Evolutionary conservation across 2,329 filamentous ascomycete species (phyloP), one percentile per base, ranked within the genome.

Genomic region (Setomelanomma holmii): DNA sequence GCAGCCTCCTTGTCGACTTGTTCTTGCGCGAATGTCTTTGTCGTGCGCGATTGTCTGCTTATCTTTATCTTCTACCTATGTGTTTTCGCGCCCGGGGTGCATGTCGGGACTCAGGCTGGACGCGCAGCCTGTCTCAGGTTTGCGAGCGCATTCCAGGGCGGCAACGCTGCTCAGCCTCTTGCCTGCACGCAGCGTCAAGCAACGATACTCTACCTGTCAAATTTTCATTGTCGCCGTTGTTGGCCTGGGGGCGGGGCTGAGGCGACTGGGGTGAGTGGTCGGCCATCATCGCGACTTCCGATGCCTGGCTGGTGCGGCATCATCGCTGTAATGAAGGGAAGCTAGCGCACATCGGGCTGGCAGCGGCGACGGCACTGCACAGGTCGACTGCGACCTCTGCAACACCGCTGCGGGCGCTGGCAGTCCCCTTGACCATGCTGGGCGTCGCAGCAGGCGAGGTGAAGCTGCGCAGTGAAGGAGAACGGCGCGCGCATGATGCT

Each of bases 191-290:
- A 40, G 38, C 39, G 40, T 39, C 46, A 45, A 44, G 49, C 48
- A 54, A 45, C 51, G 35, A 50, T n/a, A n/a, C n/a, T n/a, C n/a
- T n/a, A n/a, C n/a, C 41, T 39, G 45, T 56, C 53, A 55, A 53
- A 52, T 58, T 59, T 56, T 58, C 51, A 30, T 30, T 14, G 36
- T 51, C 45, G 46, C 56, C 53, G 44, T 43, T 24, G 14, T 56
- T 54, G 50, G 49, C 40, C 16, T 45, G n/a, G 43, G 46, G 43
- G 52, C 52, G 60, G 64, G 56, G 58, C 54, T 60, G 60, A 55
- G 58, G 61, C 56, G 61, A 58, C 49, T 45, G 55, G 57, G 62
- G 51, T 57, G 60, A 65, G 62, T 64, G 62, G 64, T 53, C 49
- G 33, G 51, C 42, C 52, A 36, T 52, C 54, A 42, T 58, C 10